These are phyloP conservation scores for Primulina huaijiensis DNA, from an alignment of 257 asterid genomes.

Conservation along the genomic window DNA sequence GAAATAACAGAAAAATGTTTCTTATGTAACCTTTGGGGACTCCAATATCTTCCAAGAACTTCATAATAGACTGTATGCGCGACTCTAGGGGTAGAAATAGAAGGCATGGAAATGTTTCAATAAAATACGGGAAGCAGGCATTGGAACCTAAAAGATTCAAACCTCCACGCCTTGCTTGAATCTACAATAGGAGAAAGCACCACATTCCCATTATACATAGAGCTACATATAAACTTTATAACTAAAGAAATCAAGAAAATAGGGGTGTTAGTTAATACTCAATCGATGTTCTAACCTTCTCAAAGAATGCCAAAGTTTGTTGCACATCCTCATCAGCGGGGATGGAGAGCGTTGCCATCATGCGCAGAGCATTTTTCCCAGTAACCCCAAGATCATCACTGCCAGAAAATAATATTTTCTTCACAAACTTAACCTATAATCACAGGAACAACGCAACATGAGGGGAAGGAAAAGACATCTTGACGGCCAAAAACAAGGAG, in stretches of 20 bases:
- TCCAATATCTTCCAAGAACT: conserved; percentile 61
- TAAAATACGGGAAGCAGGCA: conserved; percentile 63
- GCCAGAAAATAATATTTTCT: conserved; percentile 74
- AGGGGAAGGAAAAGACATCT: conserved; percentile 9
- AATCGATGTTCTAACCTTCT: conserved; percentile 53
- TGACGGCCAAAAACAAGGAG: background rate
- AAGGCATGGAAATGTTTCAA: conserved; percentile 89
- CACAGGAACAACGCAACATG: conserved; percentile 20
- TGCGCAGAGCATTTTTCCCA: conserved; percentile 66
- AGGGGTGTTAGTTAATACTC: background rate
- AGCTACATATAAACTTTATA: background rate
- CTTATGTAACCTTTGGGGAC: conserved; percentile 52
- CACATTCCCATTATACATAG: conserved; percentile 1
- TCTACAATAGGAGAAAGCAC: conserved; percentile 34
- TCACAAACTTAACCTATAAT: conserved; percentile 78
- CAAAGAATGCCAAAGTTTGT: conserved; percentile 85
- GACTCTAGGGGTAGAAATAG: conserved; percentile 55
- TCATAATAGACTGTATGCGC: conserved; percentile 51
- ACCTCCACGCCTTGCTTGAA: conserved; percentile 98
- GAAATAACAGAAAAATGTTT: conserved; percentile 58
- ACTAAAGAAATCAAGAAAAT: background rate
- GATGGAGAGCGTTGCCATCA: conserved; percentile 79
- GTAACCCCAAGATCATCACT: conserved; percentile 46
- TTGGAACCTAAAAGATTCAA: conserved; percentile 56
- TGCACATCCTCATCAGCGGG: conserved; percentile 84